phyloP scores from a whole-genome alignment of 768 basidiomycete species.

The Hydnum rufescens region DNA sequence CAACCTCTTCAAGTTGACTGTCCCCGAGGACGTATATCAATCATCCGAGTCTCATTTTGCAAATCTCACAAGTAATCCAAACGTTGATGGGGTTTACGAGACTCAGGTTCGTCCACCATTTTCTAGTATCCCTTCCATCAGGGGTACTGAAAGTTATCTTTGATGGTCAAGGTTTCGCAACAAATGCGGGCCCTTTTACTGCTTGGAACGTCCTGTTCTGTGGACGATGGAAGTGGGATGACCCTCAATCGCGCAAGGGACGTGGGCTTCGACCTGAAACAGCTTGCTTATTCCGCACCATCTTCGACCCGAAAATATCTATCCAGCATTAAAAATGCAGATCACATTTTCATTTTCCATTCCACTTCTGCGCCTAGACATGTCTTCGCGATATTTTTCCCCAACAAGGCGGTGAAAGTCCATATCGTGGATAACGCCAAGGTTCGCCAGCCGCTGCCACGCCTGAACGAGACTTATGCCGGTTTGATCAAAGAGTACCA shows the following conservation, averaged over 20 bases:
- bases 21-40: slow-evolving; percentile 66
- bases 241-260: slow-evolving; percentile 71
- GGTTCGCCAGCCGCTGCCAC: slow-evolving; percentile 63
- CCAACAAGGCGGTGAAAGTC: slow-evolving; percentile 45
- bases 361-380: slow-evolving; percentile 58
- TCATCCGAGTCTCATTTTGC: slow-evolving; percentile 82
- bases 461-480: slow-evolving; percentile 52
- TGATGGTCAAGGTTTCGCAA: slow-evolving; percentile 45
- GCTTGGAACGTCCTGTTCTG: slow-evolving; percentile 64
- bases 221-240: slow-evolving; percentile 36
- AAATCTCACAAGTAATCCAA: slow-evolving; percentile 80
- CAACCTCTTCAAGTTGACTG: slow-evolving; percentile 66
- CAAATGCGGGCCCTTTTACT: slow-evolving; percentile 60
- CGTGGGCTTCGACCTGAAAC: slow-evolving; percentile 60
- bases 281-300: slow-evolving; percentile 44
- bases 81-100: slow-evolving; percentile 89
- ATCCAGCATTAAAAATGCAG: slow-evolving; percentile 23
- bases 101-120: slow-evolving; percentile 39
- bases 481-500: slow-evolving; percentile 37
- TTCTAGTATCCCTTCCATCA: background rate
- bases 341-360: slow-evolving; percentile 80
- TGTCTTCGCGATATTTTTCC: slow-evolving; percentile 74
- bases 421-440: slow-evolving; percentile 83
- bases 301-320: slow-evolving; percentile 37
- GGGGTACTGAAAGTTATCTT: background rate